These are phyloP conservation scores for Phytophthora cryptogea DNA, from an alignment of 352 stramenopile genomes.

Conservation along the genomic window DNA sequence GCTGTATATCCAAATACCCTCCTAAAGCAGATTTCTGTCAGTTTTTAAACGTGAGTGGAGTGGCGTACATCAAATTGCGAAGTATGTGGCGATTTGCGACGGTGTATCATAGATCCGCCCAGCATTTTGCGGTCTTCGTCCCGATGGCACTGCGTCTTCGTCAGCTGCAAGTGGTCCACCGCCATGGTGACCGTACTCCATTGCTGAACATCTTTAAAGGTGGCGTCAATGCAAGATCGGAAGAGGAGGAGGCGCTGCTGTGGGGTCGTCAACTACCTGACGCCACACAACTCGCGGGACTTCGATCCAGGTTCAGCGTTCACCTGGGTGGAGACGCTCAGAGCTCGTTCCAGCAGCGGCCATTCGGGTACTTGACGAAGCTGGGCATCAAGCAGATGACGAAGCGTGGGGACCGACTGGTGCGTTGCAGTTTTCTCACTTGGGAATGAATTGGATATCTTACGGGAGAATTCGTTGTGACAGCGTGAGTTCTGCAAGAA, in stretches of 20 bases:
- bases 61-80: conserved; percentile 14
- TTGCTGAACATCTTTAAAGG: conserved; percentile 72
- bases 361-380: conserved; percentile 72
- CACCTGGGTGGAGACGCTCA: conserved; percentile 16
- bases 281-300: conserved; percentile 35
- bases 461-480: conserved; percentile 1
- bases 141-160: conserved; percentile 51
- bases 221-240: conserved; percentile 23
- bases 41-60: conserved; percentile 37
- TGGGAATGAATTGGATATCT: not conserved
- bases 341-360: conserved; percentile 51
- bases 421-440: conserved; percentile 18
- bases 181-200: conserved; percentile 80
- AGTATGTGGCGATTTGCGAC: conserved; percentile 12
- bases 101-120: not conserved
- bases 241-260: conserved; percentile 43
- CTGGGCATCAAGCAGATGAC: conserved; percentile 74
- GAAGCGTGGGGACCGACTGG: conserved; percentile 49
- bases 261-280: conserved; percentile 56
- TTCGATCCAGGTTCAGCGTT: conserved; percentile 43
- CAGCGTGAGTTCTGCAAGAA: conserved; percentile 47
- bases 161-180: conserved; percentile 80
- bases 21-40: not conserved
- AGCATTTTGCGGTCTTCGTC: not conserved
- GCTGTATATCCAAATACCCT: not conserved